These are phyloP conservation scores for Elaeagnus macrophylla DNA, from an alignment of 306 rosid genomes.

Conservation along the genomic window DNA sequence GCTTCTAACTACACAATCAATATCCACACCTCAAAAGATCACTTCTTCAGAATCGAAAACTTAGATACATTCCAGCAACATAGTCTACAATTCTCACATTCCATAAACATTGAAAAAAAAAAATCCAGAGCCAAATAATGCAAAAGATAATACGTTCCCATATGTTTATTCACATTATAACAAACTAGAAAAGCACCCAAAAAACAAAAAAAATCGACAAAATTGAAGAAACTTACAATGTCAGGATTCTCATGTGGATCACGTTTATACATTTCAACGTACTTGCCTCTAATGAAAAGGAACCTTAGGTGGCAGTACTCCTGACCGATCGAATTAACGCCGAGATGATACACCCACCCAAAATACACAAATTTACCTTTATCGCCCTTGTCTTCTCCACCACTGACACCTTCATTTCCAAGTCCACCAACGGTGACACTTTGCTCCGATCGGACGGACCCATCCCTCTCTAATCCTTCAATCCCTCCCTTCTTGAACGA, in stretches of 20 bases:
- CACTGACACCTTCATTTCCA: background rate
- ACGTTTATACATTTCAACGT: slow-evolving; percentile 70
- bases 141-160: background rate
- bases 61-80: too few species aligned
- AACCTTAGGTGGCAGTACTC: slow-evolving; percentile 70
- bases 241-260: slow-evolving; percentile 72
- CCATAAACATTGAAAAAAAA: too few species aligned
- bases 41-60: too few species aligned
- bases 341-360: slow-evolving; percentile 89
- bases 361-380: slow-evolving; percentile 44
- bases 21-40: too few species aligned
- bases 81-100: too few species aligned
- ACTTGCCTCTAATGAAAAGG: slow-evolving; percentile 61
- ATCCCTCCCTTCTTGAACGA: slow-evolving; percentile 19
- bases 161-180: background rate
- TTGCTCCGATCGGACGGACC: background rate
- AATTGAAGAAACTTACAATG: slow-evolving; percentile 41
- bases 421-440: too few species aligned
- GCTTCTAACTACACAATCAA: too few species aligned
- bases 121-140: background rate
- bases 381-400: slow-evolving; percentile 27
- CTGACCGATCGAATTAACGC: slow-evolving; percentile 73
- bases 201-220: background rate
- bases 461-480: slow-evolving; percentile 22
- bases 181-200: background rate